Evolutionary conservation across 2,329 filamentous ascomycete species (phyloP).

Genomic region (Pseudopithomyces chartarum): DNA sequence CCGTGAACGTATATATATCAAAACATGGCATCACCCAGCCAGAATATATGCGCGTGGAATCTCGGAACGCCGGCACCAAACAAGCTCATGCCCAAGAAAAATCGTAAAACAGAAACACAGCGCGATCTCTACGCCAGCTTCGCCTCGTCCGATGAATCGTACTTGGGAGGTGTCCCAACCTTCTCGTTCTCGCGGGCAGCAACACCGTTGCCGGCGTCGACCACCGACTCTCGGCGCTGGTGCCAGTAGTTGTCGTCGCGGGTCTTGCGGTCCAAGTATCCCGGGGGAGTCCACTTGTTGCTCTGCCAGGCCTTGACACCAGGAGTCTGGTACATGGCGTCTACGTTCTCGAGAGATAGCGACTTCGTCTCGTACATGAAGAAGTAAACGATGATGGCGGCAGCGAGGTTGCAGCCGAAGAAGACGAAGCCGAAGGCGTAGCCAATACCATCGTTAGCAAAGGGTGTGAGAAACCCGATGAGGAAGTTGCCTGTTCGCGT

Average conservation of each 20-base stretch:
- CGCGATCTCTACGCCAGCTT: background rate
- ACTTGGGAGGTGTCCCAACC: background rate
- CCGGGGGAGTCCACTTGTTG: conserved; percentile 40
- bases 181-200: background rate
- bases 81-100: background rate
- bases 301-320: conserved; percentile 34
- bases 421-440: conserved; percentile 43
- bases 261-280: conserved; percentile 36
- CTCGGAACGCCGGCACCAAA: no score
- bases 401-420: conserved; percentile 41
- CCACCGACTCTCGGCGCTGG: conserved; percentile 1
- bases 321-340: conserved; percentile 41
- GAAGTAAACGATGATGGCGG: conserved; percentile 38
- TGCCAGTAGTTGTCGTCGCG: conserved; percentile 36
- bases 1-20: no score
- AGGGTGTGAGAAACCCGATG: conserved; percentile 42
- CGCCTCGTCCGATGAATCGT: background rate
- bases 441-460: conserved; percentile 38
- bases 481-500: conserved; percentile 41
- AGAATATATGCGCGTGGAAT: no score
- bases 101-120: background rate
- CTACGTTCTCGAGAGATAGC: conserved; percentile 41
- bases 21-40: no score
- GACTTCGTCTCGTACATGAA: conserved; percentile 43
- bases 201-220: background rate